Evolutionary conservation across 805 yeast species (phyloP).

Genomic region (Saccharomyces jurei): DNA sequence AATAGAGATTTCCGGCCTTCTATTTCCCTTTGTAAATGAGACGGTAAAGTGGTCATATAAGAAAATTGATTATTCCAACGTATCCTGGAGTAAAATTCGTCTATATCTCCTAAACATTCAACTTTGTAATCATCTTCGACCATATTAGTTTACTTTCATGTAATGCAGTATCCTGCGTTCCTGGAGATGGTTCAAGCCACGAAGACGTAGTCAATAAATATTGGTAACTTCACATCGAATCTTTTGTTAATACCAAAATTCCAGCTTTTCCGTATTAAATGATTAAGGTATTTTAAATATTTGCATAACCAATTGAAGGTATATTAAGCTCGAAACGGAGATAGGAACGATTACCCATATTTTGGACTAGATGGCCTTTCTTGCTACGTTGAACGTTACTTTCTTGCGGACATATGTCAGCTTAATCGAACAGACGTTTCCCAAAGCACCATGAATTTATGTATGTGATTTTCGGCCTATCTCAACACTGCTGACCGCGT

Average conservation of each 20-base stretch:
- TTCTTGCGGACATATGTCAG: not conserved
- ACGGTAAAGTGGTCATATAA: conserved; percentile 21
- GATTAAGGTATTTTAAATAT: not conserved
- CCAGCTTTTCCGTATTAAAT: not conserved
- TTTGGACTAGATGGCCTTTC: not conserved
- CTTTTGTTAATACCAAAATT: not conserved
- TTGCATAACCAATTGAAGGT: not conserved
- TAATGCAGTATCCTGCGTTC: not conserved
- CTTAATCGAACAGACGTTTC: not conserved
- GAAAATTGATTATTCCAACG: conserved; percentile 29
- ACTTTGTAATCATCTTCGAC: not conserved
- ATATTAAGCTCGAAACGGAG: not conserved
- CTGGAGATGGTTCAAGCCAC: not conserved
- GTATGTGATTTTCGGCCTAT: not conserved
- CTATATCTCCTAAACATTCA: conserved; percentile 12
- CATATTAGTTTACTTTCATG: not conserved
- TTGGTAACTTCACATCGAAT: not conserved
- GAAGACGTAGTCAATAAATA: not conserved
- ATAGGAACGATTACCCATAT: not conserved
- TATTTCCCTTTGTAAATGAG: conserved; percentile 23
- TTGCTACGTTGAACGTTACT: not conserved
- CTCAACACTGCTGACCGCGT: not conserved
- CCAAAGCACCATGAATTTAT: not conserved
- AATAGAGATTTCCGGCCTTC: conserved; percentile 14
- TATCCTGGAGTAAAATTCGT: conserved; percentile 21